Base-by-base conservation (phyloP, 495 filamentous ascomycete species). In the Cercophora sp. region DNA sequence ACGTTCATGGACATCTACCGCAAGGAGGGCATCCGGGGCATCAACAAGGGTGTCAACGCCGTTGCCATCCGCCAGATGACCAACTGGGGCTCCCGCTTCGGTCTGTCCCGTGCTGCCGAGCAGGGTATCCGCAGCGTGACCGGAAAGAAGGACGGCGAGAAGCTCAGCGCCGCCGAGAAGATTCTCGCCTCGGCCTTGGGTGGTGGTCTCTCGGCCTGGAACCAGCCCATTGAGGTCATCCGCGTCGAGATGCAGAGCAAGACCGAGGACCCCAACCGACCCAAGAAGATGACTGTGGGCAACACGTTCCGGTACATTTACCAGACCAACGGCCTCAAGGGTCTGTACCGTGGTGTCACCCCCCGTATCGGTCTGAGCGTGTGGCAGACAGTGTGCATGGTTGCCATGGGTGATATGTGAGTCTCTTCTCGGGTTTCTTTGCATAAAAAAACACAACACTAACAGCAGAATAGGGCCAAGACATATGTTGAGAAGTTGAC, bases 351-450 rank as follows among this genome's bases (percentile, higher is more conserved):
- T 58, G 93, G 93, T 64, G 93, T 98, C 46, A 79, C 91, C 55
- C 93, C 93, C 60, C 83, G 93, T 64, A 88, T 97, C 67, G 94
- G 89, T 44, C 83, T 98, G 49, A 87, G 93, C 59, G 85, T 98
- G 75, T 98, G 93, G 93, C 93, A 98, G 80, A 98, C 93, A 51
- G 88, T 98, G 67, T 98, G 93, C 78, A 98, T 98, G 93, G 93
- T 98, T 74, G 93, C 92, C 65, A 80, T 98, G 78, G 93, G 93
- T 77, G 93, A 98, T 79, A 90, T 96, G 91, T 96, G 73, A 81
- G 91, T 85, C 57, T 57, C 36, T 41, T 29, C 15, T 40, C 22
- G 13, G 29, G 15, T 37, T 56, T 11, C n/a, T n/a, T n/a, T n/a
- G n/a, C n/a, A n/a, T 37, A 5, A 13, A 13, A 42, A 25, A 46